Evolutionary conservation across 179 eudicot species (phyloP).

Genomic region (Nepenthes alata): DNA sequence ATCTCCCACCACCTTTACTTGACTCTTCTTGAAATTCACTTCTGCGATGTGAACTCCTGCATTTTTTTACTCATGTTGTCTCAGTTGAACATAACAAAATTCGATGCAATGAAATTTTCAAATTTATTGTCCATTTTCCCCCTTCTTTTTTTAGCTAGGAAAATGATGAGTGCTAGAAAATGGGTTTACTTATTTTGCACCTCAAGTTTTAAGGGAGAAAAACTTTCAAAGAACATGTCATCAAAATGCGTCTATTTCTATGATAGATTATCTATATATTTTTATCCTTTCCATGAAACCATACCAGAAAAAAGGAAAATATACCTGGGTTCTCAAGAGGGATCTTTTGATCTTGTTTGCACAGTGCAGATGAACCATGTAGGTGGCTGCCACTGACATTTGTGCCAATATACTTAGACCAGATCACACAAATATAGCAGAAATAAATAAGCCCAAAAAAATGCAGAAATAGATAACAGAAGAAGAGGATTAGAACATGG

Average conservation of each 20-base stretch:
- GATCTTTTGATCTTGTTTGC: slow-evolving; percentile 51
- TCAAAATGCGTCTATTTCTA: not conserved
- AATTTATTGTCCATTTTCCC: too few relatives aligned
- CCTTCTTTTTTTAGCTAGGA: too few relatives aligned
- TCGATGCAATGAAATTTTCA: too few relatives aligned
- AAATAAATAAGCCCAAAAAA: not conserved
- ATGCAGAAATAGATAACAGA: not conserved
- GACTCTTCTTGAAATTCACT: slow-evolving; percentile 45
- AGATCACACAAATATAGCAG: too few relatives aligned
- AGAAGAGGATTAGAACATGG: too few relatives aligned
- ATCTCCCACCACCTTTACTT: slow-evolving; percentile 54
- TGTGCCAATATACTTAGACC: slow-evolving; percentile 4
- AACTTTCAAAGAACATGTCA: not conserved
- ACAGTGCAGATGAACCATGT: slow-evolving; percentile 64
- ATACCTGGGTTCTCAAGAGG: slow-evolving; percentile 60
- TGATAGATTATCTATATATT: not conserved
- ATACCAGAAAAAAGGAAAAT: not conserved
- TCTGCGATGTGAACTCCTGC: slow-evolving; percentile 69
- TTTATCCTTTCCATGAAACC: not conserved
- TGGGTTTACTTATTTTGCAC: too few relatives aligned
- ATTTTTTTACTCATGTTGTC: not conserved
- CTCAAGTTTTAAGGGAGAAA: too few relatives aligned
- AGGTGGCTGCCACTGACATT: slow-evolving; percentile 35
- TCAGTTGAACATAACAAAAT: too few relatives aligned
- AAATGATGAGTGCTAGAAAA: not conserved